Base-by-base conservation (phyloP, 2,329 filamentous ascomycete genomes). In the Macroventuria anomochaeta region DNA sequence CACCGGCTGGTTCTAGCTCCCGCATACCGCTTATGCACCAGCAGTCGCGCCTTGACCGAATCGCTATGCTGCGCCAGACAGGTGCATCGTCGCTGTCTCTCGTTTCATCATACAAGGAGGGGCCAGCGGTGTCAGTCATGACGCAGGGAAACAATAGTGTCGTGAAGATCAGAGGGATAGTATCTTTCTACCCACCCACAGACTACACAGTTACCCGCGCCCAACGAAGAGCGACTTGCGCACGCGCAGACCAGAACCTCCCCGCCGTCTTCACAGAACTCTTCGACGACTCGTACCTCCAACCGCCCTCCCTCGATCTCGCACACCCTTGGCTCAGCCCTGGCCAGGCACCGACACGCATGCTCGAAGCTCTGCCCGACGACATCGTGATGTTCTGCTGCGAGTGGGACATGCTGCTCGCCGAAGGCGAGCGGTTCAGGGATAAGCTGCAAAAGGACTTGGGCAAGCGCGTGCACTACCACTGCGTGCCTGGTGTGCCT, bases 341-440 rank as follows among this genome's bases (percentile, higher is more conserved):
- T 0, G 82, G 82, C 26, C 79, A 83, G 8, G 85, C 85, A 1
- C 76, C 81, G 0, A 77, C 80, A 17, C 70, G 77, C 23, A 79
- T 84, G 64, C 77, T 88, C n/a, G 64, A 70, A 23, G 77, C 77
- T 2, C 69, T 88, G 1, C 85, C 85, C 0, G 75, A 81, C n/a
- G 81, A 86, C 53, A 81, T 87, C 39, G 83, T 85, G 52, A 72
- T 87, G 60, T 85, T 83, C 65, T 82, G 84, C 36, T 87, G 85
- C 67, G 85, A 88, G 67, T 87, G 83, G 82, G 85, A 88, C 65
- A 87, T 87, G 85, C 74, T 88, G 12, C 76, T 86, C n/a, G 79
- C 80, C 12, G 85, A 88, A 67, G 85, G 83, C 5, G 76, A 87
- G 55, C 77, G 79, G 4, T 87, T 92, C 58, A 81, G 84, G 10